Evolutionary conservation across 768 basidiomycete species (phyloP).

Genomic region (Phlebiopsis gigantea): DNA sequence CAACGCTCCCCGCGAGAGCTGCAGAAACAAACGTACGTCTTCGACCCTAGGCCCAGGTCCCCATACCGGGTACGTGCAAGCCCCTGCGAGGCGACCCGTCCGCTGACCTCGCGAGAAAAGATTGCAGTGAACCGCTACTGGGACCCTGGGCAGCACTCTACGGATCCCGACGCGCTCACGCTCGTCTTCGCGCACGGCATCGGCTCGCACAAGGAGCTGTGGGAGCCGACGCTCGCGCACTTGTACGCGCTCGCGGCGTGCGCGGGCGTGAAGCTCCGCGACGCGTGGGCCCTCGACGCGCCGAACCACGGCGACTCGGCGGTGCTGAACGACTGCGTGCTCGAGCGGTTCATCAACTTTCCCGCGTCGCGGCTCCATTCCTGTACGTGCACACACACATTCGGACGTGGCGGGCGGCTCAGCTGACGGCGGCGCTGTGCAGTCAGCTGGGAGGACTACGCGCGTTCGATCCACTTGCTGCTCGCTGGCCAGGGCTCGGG

Average conservation of each 20-base stretch:
- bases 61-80: slow-evolving; percentile 32
- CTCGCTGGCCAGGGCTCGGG: slow-evolving; percentile 43
- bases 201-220: slow-evolving; percentile 51
- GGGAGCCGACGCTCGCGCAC: slow-evolving; percentile 50
- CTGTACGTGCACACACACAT: slow-evolving; percentile 26
- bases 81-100: no score
- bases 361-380: background rate
- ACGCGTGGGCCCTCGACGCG: slow-evolving; percentile 47
- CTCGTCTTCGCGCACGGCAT: slow-evolving; percentile 49
- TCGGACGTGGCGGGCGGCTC: slow-evolving; percentile 34
- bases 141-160: slow-evolving; percentile 27
- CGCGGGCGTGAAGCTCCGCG: slow-evolving; percentile 33
- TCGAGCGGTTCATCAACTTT: slow-evolving; percentile 15
- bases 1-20: background rate
- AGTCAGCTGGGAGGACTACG: slow-evolving; percentile 46
- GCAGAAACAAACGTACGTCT: slow-evolving; percentile 29
- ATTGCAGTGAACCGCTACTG: slow-evolving; percentile 44
- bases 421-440: background rate
- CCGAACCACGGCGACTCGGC: slow-evolving; percentile 54
- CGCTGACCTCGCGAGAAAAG: background rate
- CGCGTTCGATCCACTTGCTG: slow-evolving; percentile 40
- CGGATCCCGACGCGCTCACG: slow-evolving; percentile 38
- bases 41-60: slow-evolving; percentile 49
- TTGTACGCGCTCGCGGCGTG: slow-evolving; percentile 28
- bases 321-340: slow-evolving; percentile 37